phyloP scores from a whole-genome alignment of 2,329 filamentous ascomycete genomes.

The Chaetomiaceae sp. region DNA sequence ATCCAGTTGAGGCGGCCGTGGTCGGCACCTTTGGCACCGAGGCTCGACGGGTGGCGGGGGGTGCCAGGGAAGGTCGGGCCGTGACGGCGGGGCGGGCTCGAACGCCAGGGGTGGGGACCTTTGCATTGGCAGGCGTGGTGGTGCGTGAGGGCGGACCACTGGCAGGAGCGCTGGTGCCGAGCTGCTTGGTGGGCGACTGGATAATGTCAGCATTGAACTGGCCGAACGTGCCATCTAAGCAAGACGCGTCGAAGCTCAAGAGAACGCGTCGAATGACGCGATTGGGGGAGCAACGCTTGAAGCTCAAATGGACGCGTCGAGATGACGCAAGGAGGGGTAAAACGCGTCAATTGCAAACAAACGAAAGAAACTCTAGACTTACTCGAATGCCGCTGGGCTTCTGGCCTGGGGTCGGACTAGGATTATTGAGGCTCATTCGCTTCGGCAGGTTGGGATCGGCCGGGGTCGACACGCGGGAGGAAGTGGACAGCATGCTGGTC shows the following conservation, averaged over 20 bases:
- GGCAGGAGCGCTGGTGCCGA: constrained; percentile 47
- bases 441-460: constrained; percentile 53
- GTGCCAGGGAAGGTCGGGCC: constrained; percentile 64
- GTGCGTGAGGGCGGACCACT: constrained; percentile 59
- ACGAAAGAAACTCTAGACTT: constrained; percentile 28
- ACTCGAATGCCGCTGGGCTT: constrained; percentile 57
- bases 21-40: too few species aligned
- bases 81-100: constrained; percentile 54
- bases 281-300: too few species aligned
- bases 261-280: too few species aligned
- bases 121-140: constrained; percentile 57
- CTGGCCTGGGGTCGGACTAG: constrained; percentile 67
- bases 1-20: too few species aligned
- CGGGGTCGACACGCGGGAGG: constrained; percentile 37
- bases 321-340: too few species aligned
- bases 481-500: constrained; percentile 44
- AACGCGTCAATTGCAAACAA: neutral
- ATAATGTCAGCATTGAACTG: constrained; percentile 44
- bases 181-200: constrained; percentile 75
- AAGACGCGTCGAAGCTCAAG: too few species aligned
- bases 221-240: neutral
- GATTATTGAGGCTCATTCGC: constrained; percentile 65
- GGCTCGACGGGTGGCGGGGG: constrained; percentile 33
- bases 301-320: too few species aligned
- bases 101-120: constrained; percentile 36